A percentile compares a stretch with the other conserved stretches of the same genome.
Evolutionary conservation across 2,329 filamentous ascomycete species (phyloP).

Genomic region (Capronia americana): DNA sequence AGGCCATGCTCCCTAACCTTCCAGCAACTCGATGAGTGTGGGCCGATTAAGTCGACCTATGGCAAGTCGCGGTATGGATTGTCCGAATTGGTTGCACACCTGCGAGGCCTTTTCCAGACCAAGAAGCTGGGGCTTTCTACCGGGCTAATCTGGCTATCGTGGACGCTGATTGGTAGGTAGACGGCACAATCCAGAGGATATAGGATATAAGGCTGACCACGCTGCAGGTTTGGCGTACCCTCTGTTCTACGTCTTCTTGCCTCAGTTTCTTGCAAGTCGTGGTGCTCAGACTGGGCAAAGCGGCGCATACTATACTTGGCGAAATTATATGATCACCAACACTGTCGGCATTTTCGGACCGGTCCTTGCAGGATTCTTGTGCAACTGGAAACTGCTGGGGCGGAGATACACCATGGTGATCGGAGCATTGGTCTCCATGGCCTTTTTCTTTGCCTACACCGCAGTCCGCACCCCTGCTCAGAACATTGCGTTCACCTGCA

Average conservation of each 20-base stretch:
- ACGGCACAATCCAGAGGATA: not conserved
- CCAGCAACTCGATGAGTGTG: slow-evolving; percentile 57
- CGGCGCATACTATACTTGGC: slow-evolving; percentile 75
- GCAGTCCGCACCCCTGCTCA: slow-evolving; percentile 66
- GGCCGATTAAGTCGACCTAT: slow-evolving; percentile 40
- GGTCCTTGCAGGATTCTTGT: slow-evolving; percentile 70
- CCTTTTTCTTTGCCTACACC: slow-evolving; percentile 78
- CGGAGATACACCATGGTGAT: slow-evolving; percentile 73
- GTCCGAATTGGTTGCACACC: slow-evolving; percentile 52
- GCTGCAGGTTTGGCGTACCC: slow-evolving; percentile 58
- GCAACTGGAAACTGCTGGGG: slow-evolving; percentile 72
- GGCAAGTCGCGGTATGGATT: slow-evolving; percentile 46
- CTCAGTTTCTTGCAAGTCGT: slow-evolving; percentile 54
- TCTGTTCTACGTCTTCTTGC: slow-evolving; percentile 77
- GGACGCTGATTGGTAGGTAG: slow-evolving; percentile 68
- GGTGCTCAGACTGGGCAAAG: slow-evolving; percentile 75
- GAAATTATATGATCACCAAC: slow-evolving; percentile 80
- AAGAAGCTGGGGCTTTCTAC: slow-evolving; percentile 60
- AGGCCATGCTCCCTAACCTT: slow-evolving; percentile 60
- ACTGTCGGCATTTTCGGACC: slow-evolving; percentile 75
- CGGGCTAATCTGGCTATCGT: slow-evolving; percentile 71
- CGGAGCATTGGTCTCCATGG: slow-evolving; percentile 66
- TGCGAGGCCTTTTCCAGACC: slow-evolving; percentile 72
- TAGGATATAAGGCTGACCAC: not conserved
- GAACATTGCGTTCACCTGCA: slow-evolving; percentile 72